Evolutionary conservation across 1,284 basidiomycete species (phyloP).

Genomic region (Cystobasidium slooffiae): DNA sequence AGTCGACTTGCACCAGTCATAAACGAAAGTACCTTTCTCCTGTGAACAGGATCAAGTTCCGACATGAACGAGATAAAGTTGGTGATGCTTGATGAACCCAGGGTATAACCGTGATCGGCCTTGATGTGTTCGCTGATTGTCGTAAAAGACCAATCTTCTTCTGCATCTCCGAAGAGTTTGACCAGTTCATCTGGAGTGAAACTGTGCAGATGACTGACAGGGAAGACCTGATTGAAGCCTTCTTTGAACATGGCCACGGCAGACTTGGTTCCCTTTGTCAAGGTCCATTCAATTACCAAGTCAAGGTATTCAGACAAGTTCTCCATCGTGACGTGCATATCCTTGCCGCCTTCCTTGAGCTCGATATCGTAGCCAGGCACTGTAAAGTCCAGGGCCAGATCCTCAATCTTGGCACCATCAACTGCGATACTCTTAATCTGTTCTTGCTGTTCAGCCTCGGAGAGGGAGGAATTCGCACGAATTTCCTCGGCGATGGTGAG

Average conservation of each 20-base stretch:
- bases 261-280: conserved; percentile 52
- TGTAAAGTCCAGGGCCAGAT: conserved; percentile 92
- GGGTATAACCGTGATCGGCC: conserved; percentile 97
- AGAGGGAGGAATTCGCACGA: conserved; percentile 55
- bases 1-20: conserved; percentile 94
- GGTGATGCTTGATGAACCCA: conserved; percentile 86
- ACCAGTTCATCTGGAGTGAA: conserved; percentile 93
- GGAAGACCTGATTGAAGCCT: conserved; percentile 74
- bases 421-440: conserved; percentile 60
- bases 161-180: conserved; percentile 90
- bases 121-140: conserved; percentile 84
- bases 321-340: conserved; percentile 76
- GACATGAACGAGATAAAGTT: conserved; percentile 86
- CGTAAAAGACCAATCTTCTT: conserved; percentile 90
- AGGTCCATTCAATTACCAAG: conserved; percentile 59
- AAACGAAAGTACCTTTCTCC: conserved; percentile 92
- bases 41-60: conserved; percentile 70
- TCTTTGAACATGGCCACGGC: conserved; percentile 56
- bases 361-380: conserved; percentile 89
- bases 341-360: conserved; percentile 74
- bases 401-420: conserved; percentile 68
- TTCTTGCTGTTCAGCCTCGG: conserved; percentile 54
- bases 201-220: conserved; percentile 82
- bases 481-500: conserved; percentile 59
- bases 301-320: conserved; percentile 89